These are phyloP conservation scores for Drechslerella dactyloides DNA, from an alignment of 2,329 filamentous ascomycete species.

Conservation along the genomic window DNA sequence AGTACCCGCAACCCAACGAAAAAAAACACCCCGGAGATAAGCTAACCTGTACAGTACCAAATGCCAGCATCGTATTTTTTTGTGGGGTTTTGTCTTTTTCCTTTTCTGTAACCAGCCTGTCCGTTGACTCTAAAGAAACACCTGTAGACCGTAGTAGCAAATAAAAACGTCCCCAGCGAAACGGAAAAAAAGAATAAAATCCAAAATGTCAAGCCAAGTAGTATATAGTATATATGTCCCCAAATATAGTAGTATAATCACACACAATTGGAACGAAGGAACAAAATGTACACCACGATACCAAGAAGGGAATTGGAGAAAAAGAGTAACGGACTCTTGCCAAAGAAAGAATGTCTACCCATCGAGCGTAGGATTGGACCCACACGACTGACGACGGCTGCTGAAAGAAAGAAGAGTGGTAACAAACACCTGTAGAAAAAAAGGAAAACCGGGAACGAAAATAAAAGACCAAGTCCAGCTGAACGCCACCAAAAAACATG, in stretches of 20 bases:
- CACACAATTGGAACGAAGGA: constrained; percentile 3
- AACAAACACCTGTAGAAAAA: constrained; percentile 2
- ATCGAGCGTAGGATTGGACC: background rate
- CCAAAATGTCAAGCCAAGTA: background rate
- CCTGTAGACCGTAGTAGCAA: background rate
- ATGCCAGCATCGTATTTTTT: constrained; percentile 4
- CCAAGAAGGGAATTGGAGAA: background rate
- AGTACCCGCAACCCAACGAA: constrained; percentile 1
- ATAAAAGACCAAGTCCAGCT: constrained; percentile 12
- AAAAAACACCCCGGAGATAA: background rate
- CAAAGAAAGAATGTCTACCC: constrained; percentile 15
- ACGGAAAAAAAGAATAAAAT: background rate
- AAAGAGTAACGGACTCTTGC: background rate
- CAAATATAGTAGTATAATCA: background rate
- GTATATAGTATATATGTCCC: background rate
- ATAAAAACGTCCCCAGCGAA: constrained; percentile 3
- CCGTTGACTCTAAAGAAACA: constrained; percentile 6
- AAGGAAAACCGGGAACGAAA: constrained; percentile 4
- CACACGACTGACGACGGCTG: background rate
- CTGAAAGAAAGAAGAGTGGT: background rate
- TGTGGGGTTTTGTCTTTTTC: background rate
- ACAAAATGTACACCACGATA: background rate
- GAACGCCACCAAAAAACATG: constrained; percentile 14
- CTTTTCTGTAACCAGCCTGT: background rate
- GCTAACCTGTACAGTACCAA: no score